These are phyloP conservation scores for Backusella tarrabulga DNA, from an alignment of 192 early-diverging fungal species.

Conservation along the genomic window DNA sequence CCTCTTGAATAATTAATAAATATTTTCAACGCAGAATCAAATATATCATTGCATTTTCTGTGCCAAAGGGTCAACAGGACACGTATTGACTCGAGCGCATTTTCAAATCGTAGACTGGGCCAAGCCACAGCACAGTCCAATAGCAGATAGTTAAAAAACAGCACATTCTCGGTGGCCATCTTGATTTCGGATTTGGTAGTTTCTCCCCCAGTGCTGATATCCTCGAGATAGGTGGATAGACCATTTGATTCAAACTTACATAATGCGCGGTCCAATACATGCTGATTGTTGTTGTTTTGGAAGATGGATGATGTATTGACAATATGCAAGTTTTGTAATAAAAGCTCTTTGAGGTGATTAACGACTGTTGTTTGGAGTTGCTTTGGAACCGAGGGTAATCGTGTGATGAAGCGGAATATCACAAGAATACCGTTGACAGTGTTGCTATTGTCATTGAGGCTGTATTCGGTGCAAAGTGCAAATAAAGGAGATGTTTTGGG, in stretches of 20 bases:
- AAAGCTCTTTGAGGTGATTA: background rate
- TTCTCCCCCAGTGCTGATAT: background rate
- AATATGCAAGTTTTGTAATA: background rate
- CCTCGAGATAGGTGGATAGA: background rate
- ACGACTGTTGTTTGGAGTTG: background rate
- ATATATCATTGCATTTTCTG: slow-evolving; percentile 9
- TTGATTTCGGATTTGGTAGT: background rate
- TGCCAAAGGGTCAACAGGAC: slow-evolving; percentile 7
- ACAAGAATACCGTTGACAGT: background rate
- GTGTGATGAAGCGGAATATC: slow-evolving; percentile 5
- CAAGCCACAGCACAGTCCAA: slow-evolving; percentile 3
- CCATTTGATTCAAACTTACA: background rate
- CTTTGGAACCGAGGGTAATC: background rate
- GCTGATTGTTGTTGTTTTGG: background rate
- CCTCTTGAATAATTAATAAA: slow-evolving; percentile 9
- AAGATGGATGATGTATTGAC: background rate
- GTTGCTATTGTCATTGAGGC: background rate
- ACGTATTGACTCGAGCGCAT: background rate
- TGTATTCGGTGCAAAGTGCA: background rate
- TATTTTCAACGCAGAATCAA: slow-evolving; percentile 7
- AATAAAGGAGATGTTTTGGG: slow-evolving; percentile 15
- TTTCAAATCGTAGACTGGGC: background rate
- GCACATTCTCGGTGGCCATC: background rate
- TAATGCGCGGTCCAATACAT: background rate
- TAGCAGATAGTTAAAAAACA: slow-evolving; percentile 12